Evolutionary conservation across 148 eudicot species (phyloP).

Genomic region (Rheum nobile): DNA sequence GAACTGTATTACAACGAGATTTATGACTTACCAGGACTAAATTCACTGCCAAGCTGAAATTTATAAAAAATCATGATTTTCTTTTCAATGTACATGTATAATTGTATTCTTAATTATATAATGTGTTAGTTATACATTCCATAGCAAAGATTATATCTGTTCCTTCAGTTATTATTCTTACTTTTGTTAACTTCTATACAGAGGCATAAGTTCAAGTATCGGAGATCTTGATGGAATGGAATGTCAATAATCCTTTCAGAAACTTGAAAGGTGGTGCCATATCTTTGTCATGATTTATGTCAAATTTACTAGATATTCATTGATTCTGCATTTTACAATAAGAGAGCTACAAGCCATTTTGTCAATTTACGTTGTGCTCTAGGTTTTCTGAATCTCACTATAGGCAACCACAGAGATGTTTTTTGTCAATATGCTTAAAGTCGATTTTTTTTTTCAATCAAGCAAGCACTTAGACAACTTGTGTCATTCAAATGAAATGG

Average conservation of each 20-base stretch:
- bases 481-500: neutral
- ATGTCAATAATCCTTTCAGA: slow-evolving; percentile 32
- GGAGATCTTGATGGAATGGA: slow-evolving; percentile 47
- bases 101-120: neutral
- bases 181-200: neutral
- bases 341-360: neutral
- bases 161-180: neutral
- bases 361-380: neutral
- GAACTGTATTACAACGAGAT: neutral
- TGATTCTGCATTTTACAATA: neutral
- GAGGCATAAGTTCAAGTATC: neutral
- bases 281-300: neutral
- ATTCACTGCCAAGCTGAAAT: neutral
- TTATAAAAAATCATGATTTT: neutral
- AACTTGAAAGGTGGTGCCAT: slow-evolving; percentile 33
- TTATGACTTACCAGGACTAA: neutral
- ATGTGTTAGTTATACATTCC: neutral
- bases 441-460: neutral
- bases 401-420: neutral
- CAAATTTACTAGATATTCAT: neutral
- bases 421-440: neutral
- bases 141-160: neutral
- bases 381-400: neutral
- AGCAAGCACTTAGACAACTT: neutral
- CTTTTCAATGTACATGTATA: neutral